phyloP scores from a whole-genome alignment of 2,329 filamentous ascomycete species.

The Didymellaceae sp. region DNA sequence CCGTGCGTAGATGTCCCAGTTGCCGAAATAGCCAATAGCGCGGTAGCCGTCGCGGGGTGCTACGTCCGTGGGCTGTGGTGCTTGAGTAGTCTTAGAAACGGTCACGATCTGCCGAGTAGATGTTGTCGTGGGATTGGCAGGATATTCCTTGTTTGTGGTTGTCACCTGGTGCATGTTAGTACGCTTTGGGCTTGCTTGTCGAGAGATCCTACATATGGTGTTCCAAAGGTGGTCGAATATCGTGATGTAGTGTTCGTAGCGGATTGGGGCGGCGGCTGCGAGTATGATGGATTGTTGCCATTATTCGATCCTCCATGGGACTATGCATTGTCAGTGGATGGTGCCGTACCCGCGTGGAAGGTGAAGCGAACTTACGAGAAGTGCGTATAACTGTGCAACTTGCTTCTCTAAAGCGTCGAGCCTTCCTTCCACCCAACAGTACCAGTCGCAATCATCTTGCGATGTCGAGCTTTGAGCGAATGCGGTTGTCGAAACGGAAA shows the following conservation, averaged over 20 bases:
- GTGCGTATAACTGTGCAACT: neutral
- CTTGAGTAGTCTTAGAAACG: neutral
- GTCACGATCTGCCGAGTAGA: constrained; percentile 1
- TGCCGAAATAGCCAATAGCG: constrained; percentile 72
- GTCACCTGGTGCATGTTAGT: neutral
- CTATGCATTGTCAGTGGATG: neutral
- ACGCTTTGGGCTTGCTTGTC: neutral
- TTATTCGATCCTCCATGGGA: constrained; percentile 1
- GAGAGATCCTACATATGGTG: constrained; percentile 8
- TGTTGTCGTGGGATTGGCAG: neutral
- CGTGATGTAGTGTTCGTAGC: constrained; percentile 4
- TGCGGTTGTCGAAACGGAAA: constrained; percentile 13
- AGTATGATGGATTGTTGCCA: neutral
- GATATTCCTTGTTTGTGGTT: neutral
- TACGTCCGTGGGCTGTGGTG: constrained; percentile 2
- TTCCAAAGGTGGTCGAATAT: constrained; percentile 10
- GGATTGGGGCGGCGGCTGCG: neutral
- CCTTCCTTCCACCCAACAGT: constrained; percentile 9
- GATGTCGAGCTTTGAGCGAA: constrained; percentile 4
- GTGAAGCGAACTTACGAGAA: constrained; percentile 9
- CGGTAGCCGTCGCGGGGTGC: constrained; percentile 19
- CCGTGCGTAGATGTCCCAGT: constrained; percentile 85
- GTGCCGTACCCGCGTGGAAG: no score
- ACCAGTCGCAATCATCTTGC: constrained; percentile 15
- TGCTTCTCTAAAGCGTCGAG: constrained; percentile 8